Conservation (phyloP, 179 eudicot species). For the Silene noctiflora region DNA sequence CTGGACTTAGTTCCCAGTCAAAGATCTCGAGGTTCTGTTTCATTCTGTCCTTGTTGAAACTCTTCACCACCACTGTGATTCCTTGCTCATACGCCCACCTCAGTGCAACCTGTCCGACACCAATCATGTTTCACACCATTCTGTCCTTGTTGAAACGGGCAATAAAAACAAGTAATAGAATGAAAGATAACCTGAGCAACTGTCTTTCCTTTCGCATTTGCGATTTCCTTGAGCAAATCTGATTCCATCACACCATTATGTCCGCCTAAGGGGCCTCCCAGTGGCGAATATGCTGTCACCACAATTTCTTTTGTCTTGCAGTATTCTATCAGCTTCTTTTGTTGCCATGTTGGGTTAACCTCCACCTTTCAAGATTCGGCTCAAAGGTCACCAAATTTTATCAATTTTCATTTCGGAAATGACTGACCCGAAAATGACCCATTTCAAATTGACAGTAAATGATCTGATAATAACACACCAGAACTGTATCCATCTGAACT, state of each 20-base stretch:
- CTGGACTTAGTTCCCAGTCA: constrained; percentile 45
- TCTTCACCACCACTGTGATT: constrained; percentile 51
- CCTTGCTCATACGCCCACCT: constrained; percentile 75
- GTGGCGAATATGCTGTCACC: constrained; percentile 55
- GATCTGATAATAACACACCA: too few relatives aligned
- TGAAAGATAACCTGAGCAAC: constrained; percentile 33
- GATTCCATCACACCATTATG: constrained; percentile 44
- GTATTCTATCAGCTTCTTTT: constrained; percentile 42
- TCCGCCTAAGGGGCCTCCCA: constrained; percentile 56
- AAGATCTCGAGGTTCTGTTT: constrained; percentile 11
- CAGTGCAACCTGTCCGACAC: constrained; percentile 39
- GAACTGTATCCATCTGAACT: not conserved
- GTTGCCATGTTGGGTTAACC: constrained; percentile 62
- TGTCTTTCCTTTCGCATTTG: constrained; percentile 25
- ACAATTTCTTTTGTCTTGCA: constrained; percentile 43
- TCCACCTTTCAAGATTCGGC: constrained; percentile 45
- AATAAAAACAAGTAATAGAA: not conserved
- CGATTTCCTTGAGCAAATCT: constrained; percentile 26
- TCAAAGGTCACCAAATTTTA: not conserved
- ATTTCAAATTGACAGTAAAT: too few relatives aligned
- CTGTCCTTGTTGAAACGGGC: not conserved
- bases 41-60: too few relatives aligned
- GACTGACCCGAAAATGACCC: too few relatives aligned
- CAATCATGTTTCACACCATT: constrained; percentile 1
- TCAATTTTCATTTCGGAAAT: not conserved